A percentile compares a stretch with the other conserved stretches of the same genome.
Evolutionary conservation across 129 eudicot genomes (phyloP).

Genomic region (Flaveria robusta): DNA sequence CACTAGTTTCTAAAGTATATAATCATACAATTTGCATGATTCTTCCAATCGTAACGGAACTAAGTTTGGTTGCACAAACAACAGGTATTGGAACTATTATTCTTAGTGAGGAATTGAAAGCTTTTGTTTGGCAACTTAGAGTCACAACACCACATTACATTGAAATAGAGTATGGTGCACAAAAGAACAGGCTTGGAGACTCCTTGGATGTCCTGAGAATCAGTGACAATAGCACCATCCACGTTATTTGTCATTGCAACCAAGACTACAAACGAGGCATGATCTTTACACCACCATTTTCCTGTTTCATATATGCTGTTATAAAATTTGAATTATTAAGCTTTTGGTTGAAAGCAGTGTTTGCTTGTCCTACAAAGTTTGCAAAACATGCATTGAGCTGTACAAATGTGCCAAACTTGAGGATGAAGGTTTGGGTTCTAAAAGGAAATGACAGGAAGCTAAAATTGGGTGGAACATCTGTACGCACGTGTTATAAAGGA

Average conservation of each 20-base stretch:
- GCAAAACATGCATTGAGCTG: background rate
- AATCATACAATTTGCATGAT: too few relatives aligned
- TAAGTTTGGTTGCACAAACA: background rate
- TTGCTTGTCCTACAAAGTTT: background rate
- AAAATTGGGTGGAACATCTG: conserved; percentile 10
- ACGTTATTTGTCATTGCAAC: conserved; percentile 25
- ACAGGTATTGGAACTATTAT: background rate
- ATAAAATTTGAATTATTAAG: background rate
- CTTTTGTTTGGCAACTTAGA: background rate
- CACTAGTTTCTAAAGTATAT: background rate
- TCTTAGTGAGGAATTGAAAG: background rate
- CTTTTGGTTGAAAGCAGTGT: conserved; percentile 15
- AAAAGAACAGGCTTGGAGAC: conserved; percentile 19
- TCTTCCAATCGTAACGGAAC: background rate
- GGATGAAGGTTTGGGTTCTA: background rate
- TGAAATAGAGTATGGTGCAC: conserved; percentile 37
- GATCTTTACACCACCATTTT: background rate
- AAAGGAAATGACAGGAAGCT: background rate
- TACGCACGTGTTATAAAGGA: conserved; percentile 23
- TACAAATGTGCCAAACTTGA: conserved; percentile 4
- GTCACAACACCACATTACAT: conserved; percentile 16
- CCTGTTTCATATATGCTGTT: background rate
- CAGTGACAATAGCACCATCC: conserved; percentile 27
- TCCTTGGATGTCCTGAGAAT: conserved; percentile 15
- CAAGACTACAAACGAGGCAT: conserved; percentile 12